Percentiles rank a stretch among this genome's conserved stretches.
These are phyloP conservation scores for Licmophora abbreviata DNA, from an alignment of 108 stramenopile genomes.

Conservation along the genomic window DNA sequence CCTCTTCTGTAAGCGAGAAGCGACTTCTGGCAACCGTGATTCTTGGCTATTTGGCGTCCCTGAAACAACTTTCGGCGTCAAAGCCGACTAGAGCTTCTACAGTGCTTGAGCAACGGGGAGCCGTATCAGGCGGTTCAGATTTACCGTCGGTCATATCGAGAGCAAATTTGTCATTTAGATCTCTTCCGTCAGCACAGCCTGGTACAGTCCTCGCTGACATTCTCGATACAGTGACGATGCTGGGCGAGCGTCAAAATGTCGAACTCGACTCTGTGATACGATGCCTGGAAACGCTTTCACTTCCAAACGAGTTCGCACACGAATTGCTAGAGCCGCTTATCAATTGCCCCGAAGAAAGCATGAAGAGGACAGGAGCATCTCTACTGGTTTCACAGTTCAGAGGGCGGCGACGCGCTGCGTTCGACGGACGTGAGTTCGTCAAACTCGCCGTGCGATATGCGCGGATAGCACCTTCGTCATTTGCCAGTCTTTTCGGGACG, in stretches of 20 bases:
- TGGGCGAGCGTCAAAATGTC: constrained; percentile 1
- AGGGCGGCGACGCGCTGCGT: constrained; percentile 46
- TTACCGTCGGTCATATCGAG: not conserved
- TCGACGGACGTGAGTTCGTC: constrained; percentile 63
- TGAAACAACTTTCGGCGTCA: too few relatives aligned
- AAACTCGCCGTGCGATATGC: constrained; percentile 18
- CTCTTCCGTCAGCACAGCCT: not conserved
- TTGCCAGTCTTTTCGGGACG: not conserved
- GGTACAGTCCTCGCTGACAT: not conserved
- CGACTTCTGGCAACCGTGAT: too few relatives aligned
- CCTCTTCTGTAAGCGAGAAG: too few relatives aligned
- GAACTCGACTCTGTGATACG: too few relatives aligned
- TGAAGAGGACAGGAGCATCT: too few relatives aligned
- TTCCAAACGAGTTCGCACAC: constrained; percentile 34
- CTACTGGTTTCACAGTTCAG: constrained; percentile 56
- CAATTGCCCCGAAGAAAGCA: constrained; percentile 1
- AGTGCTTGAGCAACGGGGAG: not conserved
- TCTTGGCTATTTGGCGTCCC: too few relatives aligned
- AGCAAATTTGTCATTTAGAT: not conserved
- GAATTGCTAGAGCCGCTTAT: constrained; percentile 28
- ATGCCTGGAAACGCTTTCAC: constrained; percentile 24
- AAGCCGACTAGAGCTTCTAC: not conserved
- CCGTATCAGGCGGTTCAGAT: not conserved
- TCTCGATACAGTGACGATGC: not conserved
- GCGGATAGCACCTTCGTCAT: not conserved